Percentiles rank a stretch among this genome's conserved stretches.
These are phyloP conservation scores for Raddia distichophylla DNA, from an alignment of 176 grass and related monocot genomes.

Conservation along the genomic window DNA sequence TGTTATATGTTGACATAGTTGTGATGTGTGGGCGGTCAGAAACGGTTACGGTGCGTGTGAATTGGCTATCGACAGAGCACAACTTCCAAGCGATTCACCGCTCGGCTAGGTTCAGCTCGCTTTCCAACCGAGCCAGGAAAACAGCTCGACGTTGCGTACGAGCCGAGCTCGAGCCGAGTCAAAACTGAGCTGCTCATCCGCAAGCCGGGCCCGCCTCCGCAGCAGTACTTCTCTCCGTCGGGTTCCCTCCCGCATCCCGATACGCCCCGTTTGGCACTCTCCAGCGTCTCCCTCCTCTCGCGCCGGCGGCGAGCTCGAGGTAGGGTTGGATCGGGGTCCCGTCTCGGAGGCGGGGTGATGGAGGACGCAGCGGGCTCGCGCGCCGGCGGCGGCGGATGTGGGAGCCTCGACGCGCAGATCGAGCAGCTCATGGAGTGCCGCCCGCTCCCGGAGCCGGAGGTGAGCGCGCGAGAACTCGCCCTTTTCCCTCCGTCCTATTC, in stretches of 20 bases:
- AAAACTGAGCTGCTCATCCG: no score
- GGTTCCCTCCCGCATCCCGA: not conserved
- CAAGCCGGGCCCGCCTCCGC: slow-evolving; percentile 11
- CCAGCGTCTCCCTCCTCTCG: not conserved
- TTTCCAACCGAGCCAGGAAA: no score
- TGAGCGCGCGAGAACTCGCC: not conserved
- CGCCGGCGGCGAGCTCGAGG: slow-evolving; percentile 33
- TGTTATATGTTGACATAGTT: no score
- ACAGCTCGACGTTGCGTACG: no score
- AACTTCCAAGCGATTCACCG: no score
- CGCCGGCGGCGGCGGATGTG: slow-evolving; percentile 29
- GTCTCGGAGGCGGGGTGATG: slow-evolving; percentile 10
- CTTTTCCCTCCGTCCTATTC: not conserved
- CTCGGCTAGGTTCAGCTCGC: no score
- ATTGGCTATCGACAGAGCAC: no score
- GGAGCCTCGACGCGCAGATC: slow-evolving; percentile 80
- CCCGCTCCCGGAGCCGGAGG: slow-evolving; percentile 76
- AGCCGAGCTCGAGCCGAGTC: no score
- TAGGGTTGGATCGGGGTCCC: slow-evolving; percentile 36
- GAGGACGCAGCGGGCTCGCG: slow-evolving; percentile 25
- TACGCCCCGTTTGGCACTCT: not conserved
- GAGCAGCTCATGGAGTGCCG: slow-evolving; percentile 92
- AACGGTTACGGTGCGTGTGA: no score
- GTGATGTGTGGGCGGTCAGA: no score
- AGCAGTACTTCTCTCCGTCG: not conserved